A percentile compares a stretch with the other conserved stretches of the same genome.
These are phyloP conservation scores for Linnemannia elongata DNA, from an alignment of 192 early-diverging fungal genomes.

Conservation along the genomic window DNA sequence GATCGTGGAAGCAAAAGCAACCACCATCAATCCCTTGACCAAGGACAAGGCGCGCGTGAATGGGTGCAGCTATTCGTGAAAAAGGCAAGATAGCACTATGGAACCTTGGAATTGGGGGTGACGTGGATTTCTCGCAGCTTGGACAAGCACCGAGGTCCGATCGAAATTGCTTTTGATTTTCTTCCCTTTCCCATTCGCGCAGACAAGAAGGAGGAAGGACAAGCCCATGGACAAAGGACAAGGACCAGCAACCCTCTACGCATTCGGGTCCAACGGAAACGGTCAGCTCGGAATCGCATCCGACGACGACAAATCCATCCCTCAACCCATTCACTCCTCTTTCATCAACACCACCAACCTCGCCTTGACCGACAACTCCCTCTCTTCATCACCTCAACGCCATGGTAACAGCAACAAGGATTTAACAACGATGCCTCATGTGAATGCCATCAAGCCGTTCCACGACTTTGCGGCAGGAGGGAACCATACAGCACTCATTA, in stretches of 20 bases:
- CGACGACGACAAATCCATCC: constrained; percentile 57
- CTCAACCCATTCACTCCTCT: constrained; percentile 20
- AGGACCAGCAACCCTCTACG: constrained; percentile 44
- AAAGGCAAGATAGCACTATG: no score
- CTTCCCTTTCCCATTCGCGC: no score
- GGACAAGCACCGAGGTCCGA: no score
- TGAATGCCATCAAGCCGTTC: constrained; percentile 19
- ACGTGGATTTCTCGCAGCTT: no score
- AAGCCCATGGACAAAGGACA: constrained; percentile 2
- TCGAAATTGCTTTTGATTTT: no score
- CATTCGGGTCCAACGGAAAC: constrained; percentile 74
- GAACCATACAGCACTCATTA: constrained; percentile 75
- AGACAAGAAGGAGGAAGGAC: neutral
- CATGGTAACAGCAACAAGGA: neutral
- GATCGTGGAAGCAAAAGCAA: neutral
- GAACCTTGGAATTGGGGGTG: no score
- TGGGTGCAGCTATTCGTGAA: neutral
- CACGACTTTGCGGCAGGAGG: constrained; percentile 70
- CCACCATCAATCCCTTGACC: neutral
- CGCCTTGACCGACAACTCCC: neutral
- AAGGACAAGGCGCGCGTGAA: neutral
- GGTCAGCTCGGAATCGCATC: constrained; percentile 75
- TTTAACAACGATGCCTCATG: neutral
- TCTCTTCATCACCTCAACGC: neutral
- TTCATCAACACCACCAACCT: neutral